These are phyloP conservation scores for Lasiodiplodia sp. DNA, from an alignment of 2,329 filamentous ascomycete species.

Conservation along the genomic window DNA sequence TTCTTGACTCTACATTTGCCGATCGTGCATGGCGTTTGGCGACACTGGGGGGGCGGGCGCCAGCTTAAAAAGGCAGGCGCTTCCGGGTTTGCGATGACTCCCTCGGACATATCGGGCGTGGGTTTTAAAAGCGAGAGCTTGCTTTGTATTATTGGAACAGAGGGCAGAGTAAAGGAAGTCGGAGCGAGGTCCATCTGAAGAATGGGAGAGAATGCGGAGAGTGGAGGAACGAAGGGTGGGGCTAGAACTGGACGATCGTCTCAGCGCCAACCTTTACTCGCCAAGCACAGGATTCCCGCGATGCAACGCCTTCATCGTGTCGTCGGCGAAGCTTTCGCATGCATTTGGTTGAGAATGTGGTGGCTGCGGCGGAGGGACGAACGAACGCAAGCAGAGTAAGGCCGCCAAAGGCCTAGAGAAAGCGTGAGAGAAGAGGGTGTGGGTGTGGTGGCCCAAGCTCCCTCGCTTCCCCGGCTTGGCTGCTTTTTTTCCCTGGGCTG, in stretches of 20 bases:
- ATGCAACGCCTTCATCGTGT: not conserved
- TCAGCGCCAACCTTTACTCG: not conserved
- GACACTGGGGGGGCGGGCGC: not conserved
- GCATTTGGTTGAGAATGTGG: not conserved
- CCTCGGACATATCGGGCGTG: not conserved
- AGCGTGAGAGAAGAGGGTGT: not conserved
- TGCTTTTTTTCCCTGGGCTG: not conserved
- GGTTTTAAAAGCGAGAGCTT: not conserved
- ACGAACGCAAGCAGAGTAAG: not conserved
- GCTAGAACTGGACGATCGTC: not conserved
- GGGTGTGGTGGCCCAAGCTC: constrained; percentile 12
- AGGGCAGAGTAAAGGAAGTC: too few relatives aligned
- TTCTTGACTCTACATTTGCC: too few relatives aligned
- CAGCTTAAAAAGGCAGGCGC: not conserved
- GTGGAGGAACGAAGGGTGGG: constrained; percentile 9
- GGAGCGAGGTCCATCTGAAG: not conserved
- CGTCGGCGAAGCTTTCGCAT: too few relatives aligned
- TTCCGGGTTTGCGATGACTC: not conserved
- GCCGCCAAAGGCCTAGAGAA: not conserved
- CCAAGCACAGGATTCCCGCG: not conserved
- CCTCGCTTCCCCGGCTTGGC: not conserved
- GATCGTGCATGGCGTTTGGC: not conserved
- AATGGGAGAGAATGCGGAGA: not conserved
- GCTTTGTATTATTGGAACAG: not conserved
- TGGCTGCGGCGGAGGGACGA: not conserved